These are phyloP conservation scores for Baorangia bicolor DNA, from an alignment of 768 basidiomycete genomes.

Conservation along the genomic window DNA sequence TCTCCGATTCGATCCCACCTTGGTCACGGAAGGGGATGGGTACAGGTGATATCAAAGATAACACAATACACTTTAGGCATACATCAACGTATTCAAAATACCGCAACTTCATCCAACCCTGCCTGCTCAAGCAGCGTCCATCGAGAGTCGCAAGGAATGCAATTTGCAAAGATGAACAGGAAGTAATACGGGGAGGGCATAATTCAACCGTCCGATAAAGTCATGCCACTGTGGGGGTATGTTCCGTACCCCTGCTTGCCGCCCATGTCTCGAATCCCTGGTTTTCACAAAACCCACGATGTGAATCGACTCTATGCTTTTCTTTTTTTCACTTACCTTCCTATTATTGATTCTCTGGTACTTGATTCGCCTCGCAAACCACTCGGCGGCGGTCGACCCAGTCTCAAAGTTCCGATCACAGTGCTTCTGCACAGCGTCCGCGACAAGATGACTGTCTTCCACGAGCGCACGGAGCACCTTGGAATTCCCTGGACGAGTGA, in stretches of 20 bases:
- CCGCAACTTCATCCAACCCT: neutral
- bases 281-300: neutral
- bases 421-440: conserved; percentile 37
- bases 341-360: conserved; percentile 43
- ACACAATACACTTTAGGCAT: neutral
- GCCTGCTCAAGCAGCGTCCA: neutral
- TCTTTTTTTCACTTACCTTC: conserved; percentile 36
- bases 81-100: neutral
- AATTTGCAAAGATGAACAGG: no score
- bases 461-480: conserved; percentile 49
- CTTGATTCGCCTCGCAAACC: conserved; percentile 42
- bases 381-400: conserved; percentile 38
- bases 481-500: conserved; percentile 59
- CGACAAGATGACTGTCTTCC: conserved; percentile 51
- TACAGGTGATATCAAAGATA: neutral
- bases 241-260: conserved; percentile 32
- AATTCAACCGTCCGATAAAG: neutral
- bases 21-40: no score
- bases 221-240: conserved; percentile 22
- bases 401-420: conserved; percentile 40
- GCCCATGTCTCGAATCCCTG: conserved; percentile 34
- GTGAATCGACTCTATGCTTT: neutral
- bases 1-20: no score
- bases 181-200: neutral
- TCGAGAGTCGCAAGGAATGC: neutral